phyloP scores from a whole-genome alignment of 805 yeast species.

The Metschnikowia bowlesiae region DNA sequence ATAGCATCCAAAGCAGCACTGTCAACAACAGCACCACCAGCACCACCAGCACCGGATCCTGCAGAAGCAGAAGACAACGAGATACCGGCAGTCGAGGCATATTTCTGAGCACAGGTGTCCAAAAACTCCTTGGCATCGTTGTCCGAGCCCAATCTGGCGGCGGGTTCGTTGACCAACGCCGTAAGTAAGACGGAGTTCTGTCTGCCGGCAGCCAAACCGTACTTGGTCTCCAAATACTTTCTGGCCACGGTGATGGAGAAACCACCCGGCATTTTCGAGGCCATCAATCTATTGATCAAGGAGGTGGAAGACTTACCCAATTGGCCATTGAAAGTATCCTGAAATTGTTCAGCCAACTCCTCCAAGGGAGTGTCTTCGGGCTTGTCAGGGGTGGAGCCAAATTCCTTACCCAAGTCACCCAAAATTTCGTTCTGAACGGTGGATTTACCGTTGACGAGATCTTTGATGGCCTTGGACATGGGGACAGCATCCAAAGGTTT shows the following conservation, averaged over 20 bases:
- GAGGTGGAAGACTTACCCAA: constrained; percentile 93
- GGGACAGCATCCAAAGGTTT: constrained; percentile 84
- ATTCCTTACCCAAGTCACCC: constrained; percentile 98
- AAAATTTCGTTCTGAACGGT: constrained; percentile 97
- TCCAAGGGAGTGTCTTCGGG: constrained; percentile 97
- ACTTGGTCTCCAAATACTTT: constrained; percentile 84
- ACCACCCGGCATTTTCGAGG: constrained; percentile 99
- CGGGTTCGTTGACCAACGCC: constrained; percentile 88
- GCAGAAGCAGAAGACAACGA: constrained; percentile 66
- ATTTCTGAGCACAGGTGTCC: constrained; percentile 76
- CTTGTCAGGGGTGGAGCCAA: constrained; percentile 96
- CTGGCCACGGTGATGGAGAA: constrained; percentile 88
- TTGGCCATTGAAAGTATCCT: constrained; percentile 81
- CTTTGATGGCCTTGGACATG: constrained; percentile 89
- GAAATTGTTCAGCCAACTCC: constrained; percentile 94
- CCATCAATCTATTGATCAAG: constrained; percentile 82
- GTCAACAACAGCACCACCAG: constrained; percentile 86
- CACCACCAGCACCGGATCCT: constrained; percentile 46
- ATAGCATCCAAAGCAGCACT: constrained; percentile 90
- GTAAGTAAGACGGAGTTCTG: constrained; percentile 84
- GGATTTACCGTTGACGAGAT: constrained; percentile 96
- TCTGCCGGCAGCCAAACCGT: constrained; percentile 92
- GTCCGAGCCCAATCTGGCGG: constrained; percentile 80
- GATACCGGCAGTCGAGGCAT: constrained; percentile 79
- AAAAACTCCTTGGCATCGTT: constrained; percentile 87